These are phyloP conservation scores for Tolypocladium amazonense DNA, from an alignment of 2,329 filamentous ascomycete species.

Conservation along the genomic window DNA sequence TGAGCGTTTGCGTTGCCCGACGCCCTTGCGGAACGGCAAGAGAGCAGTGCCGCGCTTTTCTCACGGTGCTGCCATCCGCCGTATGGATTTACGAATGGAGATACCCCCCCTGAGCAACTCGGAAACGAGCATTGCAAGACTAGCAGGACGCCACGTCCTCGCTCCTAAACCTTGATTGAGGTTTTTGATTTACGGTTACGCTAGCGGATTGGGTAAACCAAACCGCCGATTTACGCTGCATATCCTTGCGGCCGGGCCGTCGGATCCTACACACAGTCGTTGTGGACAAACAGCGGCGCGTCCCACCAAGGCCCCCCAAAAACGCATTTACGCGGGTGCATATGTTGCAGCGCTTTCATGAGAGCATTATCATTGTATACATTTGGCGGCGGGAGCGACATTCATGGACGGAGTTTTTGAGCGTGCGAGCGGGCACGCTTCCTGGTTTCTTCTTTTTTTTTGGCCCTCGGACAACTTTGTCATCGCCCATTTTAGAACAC, in stretches of 20 bases:
- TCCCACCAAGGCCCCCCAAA: neutral
- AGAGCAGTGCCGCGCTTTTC: neutral
- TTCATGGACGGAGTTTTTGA: neutral
- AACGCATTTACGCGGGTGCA: neutral
- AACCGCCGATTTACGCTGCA: neutral
- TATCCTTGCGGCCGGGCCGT: neutral
- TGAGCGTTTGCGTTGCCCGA: neutral
- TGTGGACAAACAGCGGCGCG: neutral
- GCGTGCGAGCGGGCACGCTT: neutral
- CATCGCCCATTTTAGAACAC: neutral
- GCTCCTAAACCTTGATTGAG: neutral
- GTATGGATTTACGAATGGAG: neutral
- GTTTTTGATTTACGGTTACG: neutral
- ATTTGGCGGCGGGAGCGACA: neutral
- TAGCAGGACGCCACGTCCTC: neutral
- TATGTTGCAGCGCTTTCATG: neutral
- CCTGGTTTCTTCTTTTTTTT: neutral
- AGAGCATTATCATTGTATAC: neutral
- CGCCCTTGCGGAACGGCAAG: neutral
- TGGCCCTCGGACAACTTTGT: neutral
- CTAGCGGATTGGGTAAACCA: neutral
- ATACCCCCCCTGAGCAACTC: neutral
- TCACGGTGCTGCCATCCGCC: neutral
- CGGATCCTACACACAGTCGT: neutral
- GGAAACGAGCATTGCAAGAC: neutral